Conservation (phyloP, 768 basidiomycete species). For the Naganishia randhawae region DNA sequence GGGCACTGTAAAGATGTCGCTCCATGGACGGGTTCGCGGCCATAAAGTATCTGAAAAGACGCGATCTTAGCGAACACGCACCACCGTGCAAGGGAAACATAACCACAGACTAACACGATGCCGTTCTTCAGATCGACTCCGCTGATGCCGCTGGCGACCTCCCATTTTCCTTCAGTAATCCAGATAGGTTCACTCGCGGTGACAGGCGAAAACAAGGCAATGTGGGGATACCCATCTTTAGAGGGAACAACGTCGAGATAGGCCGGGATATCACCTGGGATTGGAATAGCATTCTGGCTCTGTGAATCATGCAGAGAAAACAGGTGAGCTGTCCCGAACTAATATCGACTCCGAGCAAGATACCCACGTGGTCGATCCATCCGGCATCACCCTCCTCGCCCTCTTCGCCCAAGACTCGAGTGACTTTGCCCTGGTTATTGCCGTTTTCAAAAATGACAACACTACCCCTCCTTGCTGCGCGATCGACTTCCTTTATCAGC, state of each 20-base stretch:
- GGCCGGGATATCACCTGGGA: constrained; percentile 55
- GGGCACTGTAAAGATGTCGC: constrained; percentile 75
- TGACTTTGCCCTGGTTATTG: constrained; percentile 57
- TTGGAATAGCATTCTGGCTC: constrained; percentile 44
- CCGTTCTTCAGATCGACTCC: constrained; percentile 67
- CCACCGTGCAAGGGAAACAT: neutral
- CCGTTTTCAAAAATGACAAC: constrained; percentile 69
- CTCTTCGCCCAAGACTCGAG: constrained; percentile 70
- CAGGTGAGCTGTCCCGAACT: too few species aligned
- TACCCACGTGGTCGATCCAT: constrained; percentile 82
- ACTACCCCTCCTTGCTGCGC: constrained; percentile 74
- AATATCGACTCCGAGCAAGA: too few species aligned
- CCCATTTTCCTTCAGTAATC: constrained; percentile 84
- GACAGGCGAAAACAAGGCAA: constrained; percentile 83
- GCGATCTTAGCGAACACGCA: neutral
- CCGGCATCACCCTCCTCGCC: constrained; percentile 88
- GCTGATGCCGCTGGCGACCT: constrained; percentile 71
- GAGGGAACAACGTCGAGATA: constrained; percentile 89
- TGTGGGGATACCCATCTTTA: constrained; percentile 78
- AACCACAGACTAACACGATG: constrained; percentile 62
- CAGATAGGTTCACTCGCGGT: constrained; percentile 67
- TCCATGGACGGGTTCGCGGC: constrained; percentile 78
- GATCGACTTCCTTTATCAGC: constrained; percentile 79
- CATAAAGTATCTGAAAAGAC: constrained; percentile 68
- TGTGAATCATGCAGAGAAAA: constrained; percentile 47